These are phyloP conservation scores for Sugiyamaella qingdaonensis DNA, from an alignment of 805 yeast species.

Conservation along the genomic window DNA sequence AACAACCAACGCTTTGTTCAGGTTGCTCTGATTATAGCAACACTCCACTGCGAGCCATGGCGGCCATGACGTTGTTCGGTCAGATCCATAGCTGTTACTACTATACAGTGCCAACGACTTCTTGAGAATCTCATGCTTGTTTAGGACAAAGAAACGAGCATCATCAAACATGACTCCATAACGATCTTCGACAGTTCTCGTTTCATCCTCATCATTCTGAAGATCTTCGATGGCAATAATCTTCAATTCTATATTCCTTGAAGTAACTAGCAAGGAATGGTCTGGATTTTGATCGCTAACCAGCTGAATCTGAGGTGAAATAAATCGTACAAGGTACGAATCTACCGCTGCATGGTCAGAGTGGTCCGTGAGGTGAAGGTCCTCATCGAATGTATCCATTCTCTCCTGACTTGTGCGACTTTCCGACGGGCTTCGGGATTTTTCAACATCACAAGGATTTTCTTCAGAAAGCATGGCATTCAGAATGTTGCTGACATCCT, in stretches of 20 bases:
- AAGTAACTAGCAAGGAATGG: conserved; percentile 62
- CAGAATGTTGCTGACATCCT: conserved; percentile 10
- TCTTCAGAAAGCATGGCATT: neutral
- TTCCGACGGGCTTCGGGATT: neutral
- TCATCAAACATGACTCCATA: conserved; percentile 63
- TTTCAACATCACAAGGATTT: neutral
- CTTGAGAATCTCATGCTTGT: conserved; percentile 44
- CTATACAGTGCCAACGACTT: conserved; percentile 44
- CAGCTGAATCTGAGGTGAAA: conserved; percentile 81
- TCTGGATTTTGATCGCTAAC: conserved; percentile 48
- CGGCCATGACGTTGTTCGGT: conserved; percentile 59
- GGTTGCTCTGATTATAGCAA: conserved; percentile 50
- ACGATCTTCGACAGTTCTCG: conserved; percentile 56
- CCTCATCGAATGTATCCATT: conserved; percentile 44
- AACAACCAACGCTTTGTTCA: conserved; percentile 51
- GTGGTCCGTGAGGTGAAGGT: conserved; percentile 40
- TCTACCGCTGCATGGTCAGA: conserved; percentile 36
- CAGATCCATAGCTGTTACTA: conserved; percentile 57
- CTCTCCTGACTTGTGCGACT: conserved; percentile 12
- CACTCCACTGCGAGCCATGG: conserved; percentile 82
- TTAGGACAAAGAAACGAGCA: conserved; percentile 69
- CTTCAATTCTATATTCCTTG: conserved; percentile 67
- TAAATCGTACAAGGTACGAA: conserved; percentile 60
- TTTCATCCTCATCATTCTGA: conserved; percentile 38
- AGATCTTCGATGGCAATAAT: conserved; percentile 59